A percentile compares a stretch with the other conserved stretches of the same genome.
phyloP scores from a whole-genome alignment of 495 filamentous ascomycete genomes.

The Aspergillus olivimuriae region DNA sequence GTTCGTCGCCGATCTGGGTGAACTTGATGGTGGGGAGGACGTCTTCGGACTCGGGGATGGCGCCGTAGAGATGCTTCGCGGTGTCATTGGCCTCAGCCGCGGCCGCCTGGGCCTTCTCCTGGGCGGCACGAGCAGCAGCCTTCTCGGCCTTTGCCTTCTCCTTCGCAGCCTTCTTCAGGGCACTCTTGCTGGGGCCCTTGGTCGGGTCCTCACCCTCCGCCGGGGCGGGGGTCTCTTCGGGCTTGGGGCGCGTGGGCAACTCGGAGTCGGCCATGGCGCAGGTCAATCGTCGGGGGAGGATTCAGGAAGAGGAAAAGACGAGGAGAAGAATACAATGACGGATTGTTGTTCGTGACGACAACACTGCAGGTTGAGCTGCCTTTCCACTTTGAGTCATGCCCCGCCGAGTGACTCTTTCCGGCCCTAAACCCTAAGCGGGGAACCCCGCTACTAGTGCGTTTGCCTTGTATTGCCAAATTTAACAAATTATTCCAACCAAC shows the following conservation, averaged over 20 bases:
- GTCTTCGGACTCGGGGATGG: slow-evolving; percentile 35
- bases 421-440: slow-evolving; percentile 44
- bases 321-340: no score
- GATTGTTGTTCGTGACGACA: slow-evolving; percentile 1
- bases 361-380: slow-evolving; percentile 1
- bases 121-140: slow-evolving; percentile 47
- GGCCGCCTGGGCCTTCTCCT: slow-evolving; percentile 45
- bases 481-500: no score
- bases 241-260: slow-evolving; percentile 43
- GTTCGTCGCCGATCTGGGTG: slow-evolving; percentile 44
- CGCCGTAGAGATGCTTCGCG: slow-evolving; percentile 65
- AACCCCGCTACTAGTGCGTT: no score
- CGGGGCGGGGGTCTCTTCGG: slow-evolving; percentile 33
- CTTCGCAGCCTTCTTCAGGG: slow-evolving; percentile 61
- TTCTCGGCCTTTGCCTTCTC: slow-evolving; percentile 63
- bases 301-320: neutral
- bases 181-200: slow-evolving; percentile 54
- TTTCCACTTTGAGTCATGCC: slow-evolving; percentile 16
- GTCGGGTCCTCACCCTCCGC: slow-evolving; percentile 32
- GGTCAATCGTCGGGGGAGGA: slow-evolving; percentile 6
- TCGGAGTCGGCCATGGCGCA: slow-evolving; percentile 41
- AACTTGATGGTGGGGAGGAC: slow-evolving; percentile 30
- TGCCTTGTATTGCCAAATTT: no score
- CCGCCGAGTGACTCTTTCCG: slow-evolving; percentile 21
- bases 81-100: slow-evolving; percentile 57